phyloP scores from a whole-genome alignment of 306 rosid genomes.

The Casuarina equisetifolia region DNA sequence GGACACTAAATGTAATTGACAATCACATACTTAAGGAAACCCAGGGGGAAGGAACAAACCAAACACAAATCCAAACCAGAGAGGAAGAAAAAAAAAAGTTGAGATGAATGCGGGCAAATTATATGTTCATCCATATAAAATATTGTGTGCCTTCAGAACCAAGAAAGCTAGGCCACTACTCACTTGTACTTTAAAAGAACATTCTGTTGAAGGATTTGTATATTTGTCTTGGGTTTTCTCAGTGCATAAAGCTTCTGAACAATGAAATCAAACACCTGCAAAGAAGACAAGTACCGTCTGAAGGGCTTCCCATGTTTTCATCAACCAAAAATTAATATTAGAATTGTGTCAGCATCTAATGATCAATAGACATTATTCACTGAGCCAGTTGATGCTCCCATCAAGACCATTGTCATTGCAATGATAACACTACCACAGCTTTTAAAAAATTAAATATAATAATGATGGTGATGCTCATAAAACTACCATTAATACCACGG shows the following conservation, averaged over 20 bases:
- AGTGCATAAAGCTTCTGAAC: constrained; percentile 95
- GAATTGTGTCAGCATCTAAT: background rate
- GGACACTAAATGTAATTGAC: background rate
- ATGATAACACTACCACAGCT: no score
- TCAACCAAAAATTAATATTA: background rate
- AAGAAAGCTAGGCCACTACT: constrained; percentile 34
- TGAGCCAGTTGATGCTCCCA: background rate
- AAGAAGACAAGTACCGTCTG: constrained; percentile 28
- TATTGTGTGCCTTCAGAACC: background rate
- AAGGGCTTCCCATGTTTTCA: background rate
- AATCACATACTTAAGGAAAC: background rate
- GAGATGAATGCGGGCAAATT: background rate
- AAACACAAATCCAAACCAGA: background rate
- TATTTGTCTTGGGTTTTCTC: constrained; percentile 96
- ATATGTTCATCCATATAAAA: background rate
- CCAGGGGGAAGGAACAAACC: background rate
- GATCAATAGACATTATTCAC: background rate
- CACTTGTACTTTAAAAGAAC: constrained; percentile 96
- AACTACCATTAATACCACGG: no score
- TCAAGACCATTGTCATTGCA: background rate
- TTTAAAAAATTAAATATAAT: no score
- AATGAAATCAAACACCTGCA: constrained; percentile 88
- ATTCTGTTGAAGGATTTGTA: constrained; percentile 97
- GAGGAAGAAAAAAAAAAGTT: background rate
- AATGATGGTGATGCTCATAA: no score